A percentile compares a stretch with the other conserved stretches of the same genome.
These are phyloP conservation scores for Helminthosporium solani DNA, from an alignment of 2,329 filamentous ascomycete genomes.

Conservation along the genomic window DNA sequence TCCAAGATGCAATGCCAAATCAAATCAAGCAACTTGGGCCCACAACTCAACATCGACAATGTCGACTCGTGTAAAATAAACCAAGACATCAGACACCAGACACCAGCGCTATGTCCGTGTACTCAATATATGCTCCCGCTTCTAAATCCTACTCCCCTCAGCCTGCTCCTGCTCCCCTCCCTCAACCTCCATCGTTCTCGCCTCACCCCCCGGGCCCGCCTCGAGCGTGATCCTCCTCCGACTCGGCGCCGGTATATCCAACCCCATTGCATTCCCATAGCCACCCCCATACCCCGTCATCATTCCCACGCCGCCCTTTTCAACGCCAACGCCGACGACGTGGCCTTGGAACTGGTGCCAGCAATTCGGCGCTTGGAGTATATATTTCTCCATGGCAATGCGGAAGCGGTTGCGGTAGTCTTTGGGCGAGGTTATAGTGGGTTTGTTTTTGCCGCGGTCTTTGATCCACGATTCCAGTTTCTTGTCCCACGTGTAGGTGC, in stretches of 20 bases:
- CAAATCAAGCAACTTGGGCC: no score
- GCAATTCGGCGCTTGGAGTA: slow-evolving; percentile 71
- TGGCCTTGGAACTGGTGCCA: slow-evolving; percentile 65
- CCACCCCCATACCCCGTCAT: not conserved
- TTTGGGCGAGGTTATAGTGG: slow-evolving; percentile 94
- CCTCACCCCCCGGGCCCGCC: slow-evolving; percentile 2
- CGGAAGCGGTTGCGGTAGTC: slow-evolving; percentile 96
- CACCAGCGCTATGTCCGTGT: no score
- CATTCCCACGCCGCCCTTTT: not conserved
- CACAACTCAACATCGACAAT: no score
- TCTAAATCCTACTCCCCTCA: slow-evolving; percentile 12
- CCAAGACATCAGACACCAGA: no score
- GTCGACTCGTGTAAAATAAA: no score
- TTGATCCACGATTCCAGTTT: slow-evolving; percentile 99
- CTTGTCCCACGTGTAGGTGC: slow-evolving; percentile 99
- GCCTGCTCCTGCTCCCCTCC: slow-evolving; percentile 14
- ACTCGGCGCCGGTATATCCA: not conserved
- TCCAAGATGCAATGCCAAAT: no score
- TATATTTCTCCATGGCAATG: slow-evolving; percentile 93
- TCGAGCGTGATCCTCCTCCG: slow-evolving; percentile 11
- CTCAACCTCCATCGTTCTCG: slow-evolving; percentile 13
- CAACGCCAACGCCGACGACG: slow-evolving; percentile 20
- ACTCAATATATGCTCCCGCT: no score
- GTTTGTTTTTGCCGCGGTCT: slow-evolving; percentile 82
- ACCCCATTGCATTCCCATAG: not conserved